phyloP scores from a whole-genome alignment of 1,284 basidiomycete genomes.

The Exobasidium rhododendri region DNA sequence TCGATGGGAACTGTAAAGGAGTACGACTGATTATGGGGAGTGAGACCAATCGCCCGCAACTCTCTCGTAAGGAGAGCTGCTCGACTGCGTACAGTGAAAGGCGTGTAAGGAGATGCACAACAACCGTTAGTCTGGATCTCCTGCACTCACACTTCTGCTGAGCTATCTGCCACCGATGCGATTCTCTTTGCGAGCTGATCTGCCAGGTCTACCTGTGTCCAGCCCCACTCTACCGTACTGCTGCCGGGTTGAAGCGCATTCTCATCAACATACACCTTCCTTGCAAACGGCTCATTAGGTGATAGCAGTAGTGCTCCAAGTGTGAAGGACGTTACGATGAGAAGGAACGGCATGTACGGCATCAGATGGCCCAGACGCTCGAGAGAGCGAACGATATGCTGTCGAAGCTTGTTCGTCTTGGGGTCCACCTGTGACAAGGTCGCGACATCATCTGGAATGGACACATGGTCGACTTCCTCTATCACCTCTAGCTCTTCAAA shows the following conservation, averaged over 20 bases:
- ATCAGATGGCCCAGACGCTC: neutral
- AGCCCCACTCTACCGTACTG: conserved; percentile 35
- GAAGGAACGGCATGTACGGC: conserved; percentile 14
- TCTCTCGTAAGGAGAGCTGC: conserved; percentile 30
- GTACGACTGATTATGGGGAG: conserved; percentile 24
- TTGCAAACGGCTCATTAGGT: conserved; percentile 39
- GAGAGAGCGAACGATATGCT: neutral
- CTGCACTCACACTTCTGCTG: neutral
- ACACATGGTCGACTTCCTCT: neutral
- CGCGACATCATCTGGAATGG: neutral
- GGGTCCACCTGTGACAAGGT: neutral
- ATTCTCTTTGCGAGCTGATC: conserved; percentile 10
- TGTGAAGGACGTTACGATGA: conserved; percentile 12
- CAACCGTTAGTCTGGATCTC: neutral
- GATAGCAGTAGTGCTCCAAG: conserved; percentile 35
- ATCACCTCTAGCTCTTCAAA: neutral
- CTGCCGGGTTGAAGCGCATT: conserved; percentile 52
- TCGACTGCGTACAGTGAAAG: too few relatives aligned
- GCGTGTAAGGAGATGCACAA: neutral
- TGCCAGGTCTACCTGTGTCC: conserved; percentile 19
- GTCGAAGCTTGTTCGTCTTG: neutral
- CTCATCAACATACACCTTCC: conserved; percentile 50
- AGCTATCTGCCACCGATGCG: neutral
- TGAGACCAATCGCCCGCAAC: conserved; percentile 37
- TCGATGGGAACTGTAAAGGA: conserved; percentile 16